These are phyloP conservation scores for Didymella segeticola DNA, from an alignment of 2,329 filamentous ascomycete genomes.

Conservation along the genomic window DNA sequence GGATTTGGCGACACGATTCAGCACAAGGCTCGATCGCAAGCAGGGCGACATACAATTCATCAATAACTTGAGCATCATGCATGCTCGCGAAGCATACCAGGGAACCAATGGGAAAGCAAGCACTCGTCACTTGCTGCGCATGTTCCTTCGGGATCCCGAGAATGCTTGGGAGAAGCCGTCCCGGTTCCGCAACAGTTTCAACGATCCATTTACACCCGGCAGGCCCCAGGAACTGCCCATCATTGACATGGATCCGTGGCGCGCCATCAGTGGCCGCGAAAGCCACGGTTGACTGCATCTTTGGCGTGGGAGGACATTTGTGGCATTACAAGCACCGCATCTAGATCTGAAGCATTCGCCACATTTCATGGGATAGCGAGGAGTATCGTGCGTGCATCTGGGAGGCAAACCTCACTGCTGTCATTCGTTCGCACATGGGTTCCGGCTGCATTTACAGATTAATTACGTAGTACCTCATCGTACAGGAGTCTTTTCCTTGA, in stretches of 20 bases:
- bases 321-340: neutral
- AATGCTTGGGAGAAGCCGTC: conserved; percentile 44
- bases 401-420: conserved; percentile 4
- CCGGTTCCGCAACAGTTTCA: conserved; percentile 36
- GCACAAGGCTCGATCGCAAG: conserved; percentile 41
- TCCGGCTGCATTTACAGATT: conserved; percentile 15
- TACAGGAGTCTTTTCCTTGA: conserved; percentile 14
- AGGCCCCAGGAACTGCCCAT: conserved; percentile 43
- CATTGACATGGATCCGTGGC: conserved; percentile 45
- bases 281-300: conserved; percentile 41
- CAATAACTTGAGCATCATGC: conserved; percentile 47
- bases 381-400: conserved; percentile 12
- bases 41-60: conserved; percentile 48
- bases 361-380: conserved; percentile 7
- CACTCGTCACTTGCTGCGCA: conserved; percentile 45
- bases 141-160: conserved; percentile 47
- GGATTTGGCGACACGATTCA: conserved; percentile 37
- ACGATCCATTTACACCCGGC: conserved; percentile 41
- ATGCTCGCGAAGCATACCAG: conserved; percentile 44
- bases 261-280: conserved; percentile 48
- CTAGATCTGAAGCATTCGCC: conserved; percentile 4
- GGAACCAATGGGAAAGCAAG: conserved; percentile 34
- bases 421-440: neutral
- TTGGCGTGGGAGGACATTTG: neutral
- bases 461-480: conserved; percentile 16